Conservation (phyloP, 1,139 yeast genomes). For the Scheffersomyces lignicola region DNA sequence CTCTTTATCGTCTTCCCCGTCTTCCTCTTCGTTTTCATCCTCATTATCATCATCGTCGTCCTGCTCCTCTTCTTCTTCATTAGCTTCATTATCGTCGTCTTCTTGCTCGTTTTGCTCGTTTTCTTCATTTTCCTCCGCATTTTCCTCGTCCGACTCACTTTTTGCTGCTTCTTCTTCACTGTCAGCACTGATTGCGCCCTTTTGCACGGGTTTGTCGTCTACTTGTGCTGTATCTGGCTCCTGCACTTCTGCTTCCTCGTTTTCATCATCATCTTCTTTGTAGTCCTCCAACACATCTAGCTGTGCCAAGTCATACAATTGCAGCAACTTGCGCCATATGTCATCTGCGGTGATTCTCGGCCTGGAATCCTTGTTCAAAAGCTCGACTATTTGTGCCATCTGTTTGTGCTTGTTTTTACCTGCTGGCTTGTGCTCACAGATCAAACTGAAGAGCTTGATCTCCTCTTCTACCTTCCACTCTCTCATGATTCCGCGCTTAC, state of each 20-base stretch:
- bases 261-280: slow-evolving; percentile 13
- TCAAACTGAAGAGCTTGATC: slow-evolving; percentile 60
- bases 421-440: slow-evolving; percentile 70
- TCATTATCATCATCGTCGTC: slow-evolving; percentile 11
- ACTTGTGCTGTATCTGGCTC: slow-evolving; percentile 8
- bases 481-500: slow-evolving; percentile 5
- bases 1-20: slow-evolving; percentile 5
- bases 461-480: slow-evolving; percentile 67
- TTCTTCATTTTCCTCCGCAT: slow-evolving; percentile 6
- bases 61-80: slow-evolving; percentile 14
- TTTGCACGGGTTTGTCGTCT: slow-evolving; percentile 3
- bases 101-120: slow-evolving; percentile 12
- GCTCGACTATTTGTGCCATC: slow-evolving; percentile 54
- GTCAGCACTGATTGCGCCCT: slow-evolving; percentile 5
- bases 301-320: slow-evolving; percentile 55
- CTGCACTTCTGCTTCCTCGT: slow-evolving; percentile 5
- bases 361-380: slow-evolving; percentile 44
- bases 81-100: slow-evolving; percentile 17
- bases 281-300: slow-evolving; percentile 51
- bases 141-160: slow-evolving; percentile 9
- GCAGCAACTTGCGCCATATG: slow-evolving; percentile 57
- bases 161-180: slow-evolving; percentile 7
- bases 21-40: slow-evolving; percentile 5
- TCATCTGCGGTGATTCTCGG: slow-evolving; percentile 37
- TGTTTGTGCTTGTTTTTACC: slow-evolving; percentile 60